Evolutionary conservation across 331 rosid species (phyloP).

Genomic region (Quercus lobata): DNA sequence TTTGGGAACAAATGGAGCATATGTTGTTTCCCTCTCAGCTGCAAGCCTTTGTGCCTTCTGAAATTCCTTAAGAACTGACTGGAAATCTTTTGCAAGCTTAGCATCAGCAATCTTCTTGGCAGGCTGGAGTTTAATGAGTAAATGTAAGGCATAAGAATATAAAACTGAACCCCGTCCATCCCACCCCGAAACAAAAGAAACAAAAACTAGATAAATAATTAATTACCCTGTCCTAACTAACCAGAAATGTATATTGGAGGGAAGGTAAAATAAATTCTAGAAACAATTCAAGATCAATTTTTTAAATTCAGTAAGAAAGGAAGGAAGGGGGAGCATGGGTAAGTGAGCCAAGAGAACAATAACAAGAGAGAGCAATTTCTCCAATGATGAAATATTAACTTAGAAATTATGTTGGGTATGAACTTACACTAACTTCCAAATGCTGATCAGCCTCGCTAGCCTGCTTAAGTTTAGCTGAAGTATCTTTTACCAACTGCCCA

Average conservation of each 20-base stretch:
- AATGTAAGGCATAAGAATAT: conserved; percentile 10
- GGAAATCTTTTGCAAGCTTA: conserved; percentile 92
- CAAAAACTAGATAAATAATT: background rate
- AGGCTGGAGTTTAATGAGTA: conserved; percentile 42
- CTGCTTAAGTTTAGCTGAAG: conserved; percentile 81
- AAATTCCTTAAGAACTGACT: conserved; percentile 85
- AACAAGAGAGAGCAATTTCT: background rate
- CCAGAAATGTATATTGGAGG: background rate
- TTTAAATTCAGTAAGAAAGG: background rate
- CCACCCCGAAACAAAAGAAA: conserved; percentile 1
- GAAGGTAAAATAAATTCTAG: background rate
- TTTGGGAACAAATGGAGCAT: conserved; percentile 76
- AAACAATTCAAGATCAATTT: background rate
- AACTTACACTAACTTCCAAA: conserved; percentile 62
- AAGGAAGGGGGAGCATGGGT: background rate
- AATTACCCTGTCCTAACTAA: background rate
- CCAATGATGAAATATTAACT: background rate
- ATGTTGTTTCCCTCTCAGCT: conserved; percentile 96
- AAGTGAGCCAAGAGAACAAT: background rate
- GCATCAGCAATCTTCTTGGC: conserved; percentile 97
- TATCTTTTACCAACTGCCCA: conserved; percentile 93
- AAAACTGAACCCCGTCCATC: background rate
- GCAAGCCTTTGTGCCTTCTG: conserved; percentile 97
- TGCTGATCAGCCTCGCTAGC: conserved; percentile 88
- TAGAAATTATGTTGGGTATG: background rate